These are phyloP conservation scores for Arctium minus DNA, from an alignment of 129 eudicot species.

Conservation along the genomic window DNA sequence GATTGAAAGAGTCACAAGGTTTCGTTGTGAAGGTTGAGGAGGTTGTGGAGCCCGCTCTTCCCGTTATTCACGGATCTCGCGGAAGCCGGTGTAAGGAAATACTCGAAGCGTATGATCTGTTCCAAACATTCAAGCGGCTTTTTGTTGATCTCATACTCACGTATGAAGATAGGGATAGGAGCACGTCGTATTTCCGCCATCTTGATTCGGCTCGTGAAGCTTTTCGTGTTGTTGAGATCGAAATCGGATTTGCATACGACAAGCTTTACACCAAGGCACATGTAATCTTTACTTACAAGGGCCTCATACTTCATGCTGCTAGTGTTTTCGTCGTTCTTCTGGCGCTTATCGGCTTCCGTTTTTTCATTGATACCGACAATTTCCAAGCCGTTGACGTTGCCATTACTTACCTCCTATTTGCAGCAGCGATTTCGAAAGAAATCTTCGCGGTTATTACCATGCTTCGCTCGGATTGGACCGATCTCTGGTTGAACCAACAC, in stretches of 20 bases:
- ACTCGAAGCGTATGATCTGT: conserved; percentile 8
- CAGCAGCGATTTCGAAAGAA: conserved; percentile 34
- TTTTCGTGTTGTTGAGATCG: conserved; percentile 35
- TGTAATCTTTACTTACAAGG: conserved; percentile 26
- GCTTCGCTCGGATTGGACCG: conserved; percentile 49
- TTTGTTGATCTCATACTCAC: conserved; percentile 49
- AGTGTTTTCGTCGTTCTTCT: conserved; percentile 6
- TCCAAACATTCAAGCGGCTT: conserved; percentile 34
- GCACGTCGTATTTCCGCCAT: conserved; percentile 15
- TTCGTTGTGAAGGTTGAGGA: conserved; percentile 37
- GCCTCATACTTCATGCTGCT: conserved; percentile 31
- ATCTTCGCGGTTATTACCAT: conserved; percentile 22
- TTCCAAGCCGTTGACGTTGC: conserved; percentile 26
- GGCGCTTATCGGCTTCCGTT: conserved; percentile 23
- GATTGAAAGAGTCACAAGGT: conserved; percentile 49
- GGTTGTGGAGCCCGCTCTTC: conserved; percentile 30
- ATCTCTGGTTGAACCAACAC: conserved; percentile 38
- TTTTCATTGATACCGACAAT: conserved; percentile 11
- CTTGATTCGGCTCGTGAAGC: conserved; percentile 14
- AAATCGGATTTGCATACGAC: conserved; percentile 54
- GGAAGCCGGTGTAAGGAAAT: not conserved
- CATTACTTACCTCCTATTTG: conserved; percentile 40
- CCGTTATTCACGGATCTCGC: not conserved
- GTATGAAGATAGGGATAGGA: conserved; percentile 40
- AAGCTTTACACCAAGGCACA: conserved; percentile 55